These are phyloP conservation scores for Heliamphora exappendiculata DNA, from an alignment of 148 eudicot species.

Conservation along the genomic window DNA sequence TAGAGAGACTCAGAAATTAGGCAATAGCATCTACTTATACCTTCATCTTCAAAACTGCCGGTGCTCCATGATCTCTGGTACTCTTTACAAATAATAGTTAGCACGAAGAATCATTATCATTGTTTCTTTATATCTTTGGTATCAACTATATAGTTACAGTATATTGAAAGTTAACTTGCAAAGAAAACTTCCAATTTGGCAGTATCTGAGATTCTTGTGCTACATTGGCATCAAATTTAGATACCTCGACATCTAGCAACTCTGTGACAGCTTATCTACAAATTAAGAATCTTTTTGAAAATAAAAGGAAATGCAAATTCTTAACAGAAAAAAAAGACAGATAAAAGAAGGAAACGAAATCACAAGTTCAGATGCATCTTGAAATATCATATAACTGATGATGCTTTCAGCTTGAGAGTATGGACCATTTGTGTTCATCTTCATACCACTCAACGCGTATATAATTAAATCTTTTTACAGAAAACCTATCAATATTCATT, in stretches of 20 bases:
- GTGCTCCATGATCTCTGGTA: not conserved
- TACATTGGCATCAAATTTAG: too few species aligned
- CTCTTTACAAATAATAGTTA: not conserved
- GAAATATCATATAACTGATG: not conserved
- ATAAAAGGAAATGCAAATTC: not conserved
- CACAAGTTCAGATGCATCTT: not conserved
- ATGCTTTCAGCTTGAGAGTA: not conserved
- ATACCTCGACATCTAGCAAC: too few species aligned
- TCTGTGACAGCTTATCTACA: too few species aligned
- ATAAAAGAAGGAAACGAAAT: not conserved
- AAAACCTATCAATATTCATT: not conserved
- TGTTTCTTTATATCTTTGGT: not conserved
- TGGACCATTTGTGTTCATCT: not conserved
- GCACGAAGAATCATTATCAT: not conserved
- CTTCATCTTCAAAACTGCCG: not conserved
- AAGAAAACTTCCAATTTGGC: not conserved
- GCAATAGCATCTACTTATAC: not conserved
- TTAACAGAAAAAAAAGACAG: not conserved
- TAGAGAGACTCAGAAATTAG: not conserved
- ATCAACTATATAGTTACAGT: not conserved
- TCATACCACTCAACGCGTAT: not conserved
- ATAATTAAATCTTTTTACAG: not conserved
- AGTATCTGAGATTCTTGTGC: not conserved
- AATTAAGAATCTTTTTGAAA: not conserved
- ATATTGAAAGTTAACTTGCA: not conserved